A percentile compares a stretch with the other conserved stretches of the same genome.
phyloP scores from a whole-genome alignment of 75 land plant genomes.

The Cupressus sempervirens region DNA sequence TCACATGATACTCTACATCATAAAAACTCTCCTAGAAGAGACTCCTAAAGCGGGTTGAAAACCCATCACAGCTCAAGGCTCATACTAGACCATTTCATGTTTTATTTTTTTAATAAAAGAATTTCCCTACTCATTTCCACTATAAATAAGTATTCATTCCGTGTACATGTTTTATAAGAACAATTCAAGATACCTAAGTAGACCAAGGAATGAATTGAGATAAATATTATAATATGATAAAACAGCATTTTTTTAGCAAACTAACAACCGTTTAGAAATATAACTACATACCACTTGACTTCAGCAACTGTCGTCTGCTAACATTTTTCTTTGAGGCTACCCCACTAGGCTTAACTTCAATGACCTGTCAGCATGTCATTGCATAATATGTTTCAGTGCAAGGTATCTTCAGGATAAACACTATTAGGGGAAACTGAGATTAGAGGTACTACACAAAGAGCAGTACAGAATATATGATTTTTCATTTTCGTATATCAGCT shows the following conservation, averaged over 20 bases:
- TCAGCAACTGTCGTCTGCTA: conserved; percentile 73
- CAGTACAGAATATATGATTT: neutral
- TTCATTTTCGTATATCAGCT: neutral
- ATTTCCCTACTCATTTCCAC: neutral
- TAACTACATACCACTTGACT: conserved; percentile 66
- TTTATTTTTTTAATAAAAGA: neutral
- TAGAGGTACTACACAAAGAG: neutral
- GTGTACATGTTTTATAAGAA: neutral
- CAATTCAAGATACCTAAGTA: neutral
- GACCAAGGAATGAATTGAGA: neutral
- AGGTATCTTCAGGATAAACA: neutral
- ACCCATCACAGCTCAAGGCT: neutral
- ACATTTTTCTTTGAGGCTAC: conserved; percentile 57
- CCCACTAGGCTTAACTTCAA: conserved; percentile 76
- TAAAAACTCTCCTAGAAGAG: neutral
- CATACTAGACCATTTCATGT: neutral
- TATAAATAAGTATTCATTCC: neutral
- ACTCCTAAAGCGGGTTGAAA: neutral
- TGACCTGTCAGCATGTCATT: conserved; percentile 39
- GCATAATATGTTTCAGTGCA: neutral
- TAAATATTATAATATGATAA: neutral
- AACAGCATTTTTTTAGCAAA: neutral
- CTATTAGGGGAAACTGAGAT: neutral
- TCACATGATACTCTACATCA: neutral
- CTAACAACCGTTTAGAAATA: neutral